phyloP scores from a whole-genome alignment of 768 basidiomycete species.

The Panus rudis region DNA sequence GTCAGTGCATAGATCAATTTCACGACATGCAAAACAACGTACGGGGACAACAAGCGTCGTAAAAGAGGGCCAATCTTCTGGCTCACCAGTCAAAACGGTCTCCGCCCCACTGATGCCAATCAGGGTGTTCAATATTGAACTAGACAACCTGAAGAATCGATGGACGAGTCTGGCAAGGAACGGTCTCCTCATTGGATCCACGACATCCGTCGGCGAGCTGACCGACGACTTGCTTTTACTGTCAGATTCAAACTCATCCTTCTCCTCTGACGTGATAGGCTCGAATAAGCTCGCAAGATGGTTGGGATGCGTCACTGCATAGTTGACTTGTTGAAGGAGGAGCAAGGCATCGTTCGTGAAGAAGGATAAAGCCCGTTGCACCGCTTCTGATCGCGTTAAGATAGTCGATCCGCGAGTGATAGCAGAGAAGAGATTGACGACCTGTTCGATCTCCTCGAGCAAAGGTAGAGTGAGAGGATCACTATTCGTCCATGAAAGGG shows the following conservation, averaged over 20 bases:
- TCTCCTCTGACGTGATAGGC: constrained; percentile 71
- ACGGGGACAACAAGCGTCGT: constrained; percentile 72
- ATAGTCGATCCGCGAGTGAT: constrained; percentile 47
- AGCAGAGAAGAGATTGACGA: constrained; percentile 70
- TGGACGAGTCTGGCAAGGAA: constrained; percentile 67
- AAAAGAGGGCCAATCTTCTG: constrained; percentile 66
- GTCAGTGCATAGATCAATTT: background rate
- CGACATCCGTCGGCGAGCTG: constrained; percentile 33
- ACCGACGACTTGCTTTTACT: constrained; percentile 22
- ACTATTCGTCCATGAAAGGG: constrained; percentile 78
- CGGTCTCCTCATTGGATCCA: constrained; percentile 64
- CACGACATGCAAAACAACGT: constrained; percentile 21
- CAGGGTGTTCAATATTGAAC: constrained; percentile 63
- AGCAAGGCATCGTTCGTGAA: constrained; percentile 64
- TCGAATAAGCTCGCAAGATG: constrained; percentile 78
- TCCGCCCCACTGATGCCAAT: constrained; percentile 67
- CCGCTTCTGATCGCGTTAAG: constrained; percentile 40
- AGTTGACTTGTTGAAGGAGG: constrained; percentile 83
- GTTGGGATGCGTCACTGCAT: constrained; percentile 86
- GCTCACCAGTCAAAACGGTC: constrained; percentile 50
- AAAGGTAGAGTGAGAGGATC: constrained; percentile 69
- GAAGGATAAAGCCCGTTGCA: constrained; percentile 57
- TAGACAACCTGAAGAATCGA: constrained; percentile 61
- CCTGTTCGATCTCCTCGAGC: constrained; percentile 79
- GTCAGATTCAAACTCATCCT: constrained; percentile 61